A percentile compares a stretch with the other conserved stretches of the same genome.
These are phyloP conservation scores for Breviolum minutum DNA, from an alignment of 73 alveolate genomes.

Conservation along the genomic window DNA sequence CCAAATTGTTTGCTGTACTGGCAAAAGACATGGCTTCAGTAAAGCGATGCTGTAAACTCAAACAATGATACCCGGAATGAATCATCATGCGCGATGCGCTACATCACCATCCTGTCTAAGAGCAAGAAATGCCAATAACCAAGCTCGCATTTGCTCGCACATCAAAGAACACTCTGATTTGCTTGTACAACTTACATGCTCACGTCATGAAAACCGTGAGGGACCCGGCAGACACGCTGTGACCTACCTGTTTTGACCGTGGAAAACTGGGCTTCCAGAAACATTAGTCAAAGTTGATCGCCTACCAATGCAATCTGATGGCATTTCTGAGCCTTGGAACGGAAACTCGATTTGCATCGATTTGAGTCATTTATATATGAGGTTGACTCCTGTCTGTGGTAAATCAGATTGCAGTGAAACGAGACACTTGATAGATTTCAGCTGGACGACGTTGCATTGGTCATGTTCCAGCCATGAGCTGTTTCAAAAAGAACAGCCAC, in stretches of 20 bases:
- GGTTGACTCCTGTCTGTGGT: neutral
- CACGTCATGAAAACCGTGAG: neutral
- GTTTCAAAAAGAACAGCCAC: neutral
- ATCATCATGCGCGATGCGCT: too few species aligned
- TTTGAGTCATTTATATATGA: neutral
- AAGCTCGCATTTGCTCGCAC: neutral
- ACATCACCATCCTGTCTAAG: slow-evolving; percentile 4
- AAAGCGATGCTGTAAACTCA: too few species aligned
- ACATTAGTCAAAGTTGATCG: slow-evolving; percentile 14
- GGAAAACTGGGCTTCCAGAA: slow-evolving; percentile 48
- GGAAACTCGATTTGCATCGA: neutral
- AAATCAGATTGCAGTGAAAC: slow-evolving; percentile 62
- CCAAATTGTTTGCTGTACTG: too few species aligned
- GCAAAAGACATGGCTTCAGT: too few species aligned
- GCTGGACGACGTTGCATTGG: slow-evolving; percentile 63
- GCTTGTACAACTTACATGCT: too few species aligned
- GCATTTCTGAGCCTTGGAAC: neutral
- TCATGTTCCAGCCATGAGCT: slow-evolving; percentile 32
- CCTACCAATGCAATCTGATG: slow-evolving; percentile 56
- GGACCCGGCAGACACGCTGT: neutral
- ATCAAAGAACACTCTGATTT: too few species aligned
- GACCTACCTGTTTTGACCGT: neutral
- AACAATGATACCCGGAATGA: too few species aligned
- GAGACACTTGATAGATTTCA: slow-evolving; percentile 10
- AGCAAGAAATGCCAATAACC: neutral